Base-by-base conservation (phyloP, 1,139 yeast genomes). In the Geotrichum macrosporum region DNA sequence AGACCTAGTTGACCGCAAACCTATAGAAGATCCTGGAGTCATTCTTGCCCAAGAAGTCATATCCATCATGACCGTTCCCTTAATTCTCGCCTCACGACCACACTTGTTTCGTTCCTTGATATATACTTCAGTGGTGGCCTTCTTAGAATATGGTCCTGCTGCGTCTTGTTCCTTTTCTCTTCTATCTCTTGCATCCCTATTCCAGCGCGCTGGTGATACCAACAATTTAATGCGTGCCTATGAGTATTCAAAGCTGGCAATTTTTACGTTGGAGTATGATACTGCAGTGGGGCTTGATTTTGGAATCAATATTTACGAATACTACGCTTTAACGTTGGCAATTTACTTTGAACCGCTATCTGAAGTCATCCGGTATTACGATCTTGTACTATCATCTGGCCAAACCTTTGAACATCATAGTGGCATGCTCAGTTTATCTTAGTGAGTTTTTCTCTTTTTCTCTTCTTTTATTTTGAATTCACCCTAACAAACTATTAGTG, bases 251-350 rank as follows among this genome's bases (percentile, higher is more conserved):
- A 65, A 66, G 44, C 60, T 74, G 30, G 77, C 77, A 0, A 61
- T 75, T 37, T 57, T 58, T 13, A 59, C 74, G 6, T 60, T 75
- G 22, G 71, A 71, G 32, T 52, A 62, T 10, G 70, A 66, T 21
- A 63, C 66, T 1, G 64, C 67, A 2, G 63, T 70, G 0, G 66
- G 73, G 2, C 58, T 70, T 27, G 68, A 70, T 40, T 64, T 68
- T 50, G 69, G 71, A 30, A 71, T 70, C 50, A 62, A 64, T 27
- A 68, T 75, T 13, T 74, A 75, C 52, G 75, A 74, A 53, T 56
- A 66, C 35, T 77, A 76, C 53, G 66, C 74, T 27, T 56, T 68
- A 16, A 64, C 74, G 0, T 55, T 75, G 51, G 81, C 78, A 1
- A 62, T 67, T 5, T 71, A 66, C 48, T 61, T 72, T 39, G 78